Percentiles rank a stretch among this genome's conserved stretches.
phyloP scores from a whole-genome alignment of 352 stramenopile genomes.

The Paralagenidium karlingii region DNA sequence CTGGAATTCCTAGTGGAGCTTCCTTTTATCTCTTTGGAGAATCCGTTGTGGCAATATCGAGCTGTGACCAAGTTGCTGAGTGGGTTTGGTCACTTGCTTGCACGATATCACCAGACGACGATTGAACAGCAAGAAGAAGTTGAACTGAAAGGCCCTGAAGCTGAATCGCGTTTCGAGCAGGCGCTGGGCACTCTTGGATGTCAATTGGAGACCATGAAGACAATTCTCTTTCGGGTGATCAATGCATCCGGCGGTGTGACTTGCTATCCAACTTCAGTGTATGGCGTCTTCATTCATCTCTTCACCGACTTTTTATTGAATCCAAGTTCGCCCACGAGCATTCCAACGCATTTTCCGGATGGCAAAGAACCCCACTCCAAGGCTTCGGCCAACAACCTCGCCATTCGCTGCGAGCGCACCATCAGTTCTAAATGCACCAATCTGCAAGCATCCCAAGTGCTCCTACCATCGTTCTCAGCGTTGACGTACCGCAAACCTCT shows the following conservation, averaged over 20 bases:
- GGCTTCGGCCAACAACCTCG: constrained; percentile 1
- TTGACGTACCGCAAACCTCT: constrained; percentile 60
- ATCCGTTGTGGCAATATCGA: constrained; percentile 61
- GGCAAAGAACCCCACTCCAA: constrained; percentile 11
- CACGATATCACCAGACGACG: constrained; percentile 26
- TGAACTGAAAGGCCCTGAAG: no score
- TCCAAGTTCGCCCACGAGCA: constrained; percentile 41
- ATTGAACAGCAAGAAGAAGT: constrained; percentile 15
- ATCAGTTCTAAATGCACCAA: constrained; percentile 79
- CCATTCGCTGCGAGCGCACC: constrained; percentile 53
- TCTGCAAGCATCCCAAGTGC: constrained; percentile 59
- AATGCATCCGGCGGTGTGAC: constrained; percentile 40
- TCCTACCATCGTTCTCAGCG: constrained; percentile 7
- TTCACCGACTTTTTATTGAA: constrained; percentile 57
- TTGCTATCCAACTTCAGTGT: constrained; percentile 55
- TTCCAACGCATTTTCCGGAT: constrained; percentile 60
- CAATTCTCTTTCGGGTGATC: constrained; percentile 35
- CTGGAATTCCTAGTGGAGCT: constrained; percentile 34
- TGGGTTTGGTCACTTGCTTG: constrained; percentile 45
- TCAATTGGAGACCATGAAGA: constrained; percentile 28
- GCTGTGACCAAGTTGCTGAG: constrained; percentile 41
- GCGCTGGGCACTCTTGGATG: no score
- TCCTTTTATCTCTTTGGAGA: constrained; percentile 53
- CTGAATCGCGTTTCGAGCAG: no score
- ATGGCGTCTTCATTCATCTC: constrained; percentile 44